phyloP scores from a whole-genome alignment of 2,329 filamentous ascomycete genomes.

The Coniochaeta pulveracea region DNA sequence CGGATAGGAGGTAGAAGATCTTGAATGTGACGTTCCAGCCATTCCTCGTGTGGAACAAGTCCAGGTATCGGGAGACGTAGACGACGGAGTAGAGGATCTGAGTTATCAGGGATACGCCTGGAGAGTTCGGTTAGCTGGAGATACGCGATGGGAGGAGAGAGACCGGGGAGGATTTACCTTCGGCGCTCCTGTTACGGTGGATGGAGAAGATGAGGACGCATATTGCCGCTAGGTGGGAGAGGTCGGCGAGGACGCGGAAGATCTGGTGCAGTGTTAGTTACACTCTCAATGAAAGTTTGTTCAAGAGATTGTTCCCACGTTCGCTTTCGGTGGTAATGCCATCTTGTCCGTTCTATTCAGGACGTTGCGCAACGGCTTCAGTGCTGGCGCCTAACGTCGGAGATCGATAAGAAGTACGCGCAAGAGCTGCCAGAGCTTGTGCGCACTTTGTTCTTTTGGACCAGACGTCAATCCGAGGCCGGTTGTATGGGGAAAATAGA shows the following conservation, averaged over 20 bases:
- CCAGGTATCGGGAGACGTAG: conserved; percentile 78
- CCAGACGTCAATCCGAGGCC: no score
- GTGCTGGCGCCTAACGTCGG: no score
- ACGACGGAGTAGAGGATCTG: conserved; percentile 80
- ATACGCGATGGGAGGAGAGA: background rate
- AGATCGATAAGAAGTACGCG: no score
- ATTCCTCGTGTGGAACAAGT: conserved; percentile 52
- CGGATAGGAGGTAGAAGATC: conserved; percentile 76
- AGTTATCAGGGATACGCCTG: conserved; percentile 82
- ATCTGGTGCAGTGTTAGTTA: no score
- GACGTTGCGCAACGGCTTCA: no score
- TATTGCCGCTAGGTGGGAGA: conserved; percentile 79
- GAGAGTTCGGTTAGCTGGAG: conserved; percentile 3
- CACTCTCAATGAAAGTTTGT: no score
- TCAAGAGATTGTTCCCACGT: no score
- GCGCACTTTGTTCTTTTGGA: no score
- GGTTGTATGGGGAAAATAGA: no score
- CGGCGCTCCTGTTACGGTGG: conserved; percentile 75
- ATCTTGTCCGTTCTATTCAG: no score
- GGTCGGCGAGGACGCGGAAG: conserved; percentile 71
- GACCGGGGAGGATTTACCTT: conserved; percentile 39
- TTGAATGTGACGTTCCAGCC: conserved; percentile 75
- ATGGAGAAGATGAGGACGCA: conserved; percentile 85
- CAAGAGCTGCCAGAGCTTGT: no score
- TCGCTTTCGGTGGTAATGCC: no score